Base-by-base conservation (phyloP, 2,329 filamentous ascomycete species). In the Alternaria sp. region DNA sequence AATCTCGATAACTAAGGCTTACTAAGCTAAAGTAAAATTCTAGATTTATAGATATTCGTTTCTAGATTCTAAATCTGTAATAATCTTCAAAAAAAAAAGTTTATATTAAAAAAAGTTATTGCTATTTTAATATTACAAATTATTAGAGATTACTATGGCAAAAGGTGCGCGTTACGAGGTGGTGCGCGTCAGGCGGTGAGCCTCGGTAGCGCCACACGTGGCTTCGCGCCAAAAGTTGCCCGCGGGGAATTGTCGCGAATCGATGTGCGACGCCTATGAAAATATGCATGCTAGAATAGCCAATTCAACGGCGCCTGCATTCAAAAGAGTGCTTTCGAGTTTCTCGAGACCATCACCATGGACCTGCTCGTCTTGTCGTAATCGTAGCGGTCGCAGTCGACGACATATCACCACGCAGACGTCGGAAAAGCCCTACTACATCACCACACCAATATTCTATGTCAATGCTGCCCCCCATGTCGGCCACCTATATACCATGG, bases 361-460 rank as follows among this genome's bases (percentile, higher is more conserved):
- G 75, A 58, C 62, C 29, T 73, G 66, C 48, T 61, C 55, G 21
- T 61, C 67, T 53, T 75, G 69, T 45, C 64, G 62, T 37, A 49
- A 58, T 36, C 62, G 54, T 40, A 64, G 63, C 56, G 58, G 45
- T 21, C 62, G 51, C 46, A 61, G 45, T 49, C 69, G 62, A 28
- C 69, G 64, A 31, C 61, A 58, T 44, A 48, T 64, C 29, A 64
- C 71, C 42, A 65, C 69, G 11, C 63, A 68, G 54, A 33, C 66
- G 14, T 23, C 62, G 8, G 55, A 64, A 60, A 98, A 98, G 81
- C 93, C 94, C 8, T 97, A 90, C 81, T 99, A 98, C 82, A 84
- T 97, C 71, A 98, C 95, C 5, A 96, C 93, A 8, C 95, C 95
- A 2, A 99, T 99, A 58, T 99, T 98, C 82, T 99, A 99, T 79